These are phyloP conservation scores for Penicillium sp. DNA, from an alignment of 2,329 filamentous ascomycete species.

Conservation along the genomic window DNA sequence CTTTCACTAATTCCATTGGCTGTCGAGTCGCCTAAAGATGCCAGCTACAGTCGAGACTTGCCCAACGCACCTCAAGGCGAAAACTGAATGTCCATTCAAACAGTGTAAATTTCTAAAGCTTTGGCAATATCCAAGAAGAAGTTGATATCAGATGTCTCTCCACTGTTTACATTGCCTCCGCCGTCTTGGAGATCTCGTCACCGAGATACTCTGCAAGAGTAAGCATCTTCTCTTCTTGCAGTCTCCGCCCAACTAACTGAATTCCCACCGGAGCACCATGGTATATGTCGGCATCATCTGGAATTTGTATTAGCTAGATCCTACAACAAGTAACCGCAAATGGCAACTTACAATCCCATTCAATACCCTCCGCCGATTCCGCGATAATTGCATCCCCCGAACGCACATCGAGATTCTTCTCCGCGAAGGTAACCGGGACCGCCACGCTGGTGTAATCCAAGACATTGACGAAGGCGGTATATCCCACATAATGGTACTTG, in stretches of 20 bases:
- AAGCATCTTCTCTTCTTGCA: constrained; percentile 57
- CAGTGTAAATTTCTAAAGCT: neutral
- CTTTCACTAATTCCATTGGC: neutral
- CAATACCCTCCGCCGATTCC: constrained; percentile 50
- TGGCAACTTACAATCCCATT: constrained; percentile 52
- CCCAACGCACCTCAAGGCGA: no score
- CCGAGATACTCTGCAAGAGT: constrained; percentile 49
- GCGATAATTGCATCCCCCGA: constrained; percentile 44
- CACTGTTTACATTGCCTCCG: neutral
- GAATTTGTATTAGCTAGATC: constrained; percentile 8
- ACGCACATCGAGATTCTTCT: constrained; percentile 55
- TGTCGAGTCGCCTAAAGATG: neutral
- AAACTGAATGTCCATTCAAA: neutral
- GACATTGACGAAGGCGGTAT: constrained; percentile 55
- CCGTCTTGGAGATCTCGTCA: constrained; percentile 21
- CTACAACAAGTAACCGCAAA: neutral
- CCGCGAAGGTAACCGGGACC: constrained; percentile 59
- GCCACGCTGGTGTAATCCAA: constrained; percentile 60
- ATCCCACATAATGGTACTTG: constrained; percentile 53
- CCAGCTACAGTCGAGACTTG: neutral
- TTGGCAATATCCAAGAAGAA: neutral
- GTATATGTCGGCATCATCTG: constrained; percentile 55
- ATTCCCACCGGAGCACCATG: constrained; percentile 54
- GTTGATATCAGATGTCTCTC: neutral
- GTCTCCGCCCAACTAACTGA: constrained; percentile 54